These are phyloP conservation scores for Biancaea sappan DNA, from an alignment of 306 rosid species.

Conservation along the genomic window DNA sequence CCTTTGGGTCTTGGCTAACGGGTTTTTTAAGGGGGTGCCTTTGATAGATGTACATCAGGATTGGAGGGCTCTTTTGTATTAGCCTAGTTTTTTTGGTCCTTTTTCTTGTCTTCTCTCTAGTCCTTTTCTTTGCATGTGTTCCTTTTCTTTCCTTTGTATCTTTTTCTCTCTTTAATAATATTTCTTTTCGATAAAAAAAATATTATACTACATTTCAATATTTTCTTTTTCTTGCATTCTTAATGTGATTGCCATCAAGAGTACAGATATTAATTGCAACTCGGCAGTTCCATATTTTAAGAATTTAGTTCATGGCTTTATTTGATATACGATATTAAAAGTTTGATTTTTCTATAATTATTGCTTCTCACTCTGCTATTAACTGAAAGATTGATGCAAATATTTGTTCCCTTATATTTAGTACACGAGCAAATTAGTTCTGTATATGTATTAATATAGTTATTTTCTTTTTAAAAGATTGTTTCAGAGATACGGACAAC, in stretches of 20 bases:
- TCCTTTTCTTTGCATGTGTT: no score
- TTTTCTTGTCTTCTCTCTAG: no score
- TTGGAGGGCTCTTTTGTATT: no score
- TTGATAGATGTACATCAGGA: no score
- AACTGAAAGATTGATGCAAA: neutral
- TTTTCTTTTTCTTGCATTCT: constrained; percentile 8
- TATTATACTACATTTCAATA: neutral
- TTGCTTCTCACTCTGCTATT: neutral
- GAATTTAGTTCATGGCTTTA: no score
- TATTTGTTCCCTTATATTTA: constrained; percentile 12
- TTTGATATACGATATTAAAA: constrained; percentile 1
- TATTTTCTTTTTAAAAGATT: constrained; percentile 52
- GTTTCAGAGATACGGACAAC: constrained; percentile 85
- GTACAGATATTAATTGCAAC: neutral
- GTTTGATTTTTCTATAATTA: constrained; percentile 21
- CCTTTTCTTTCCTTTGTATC: no score
- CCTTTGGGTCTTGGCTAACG: no score
- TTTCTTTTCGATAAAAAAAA: no score
- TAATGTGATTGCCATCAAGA: neutral
- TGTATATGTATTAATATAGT: constrained; percentile 3
- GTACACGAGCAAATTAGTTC: constrained; percentile 5
- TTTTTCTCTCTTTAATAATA: no score
- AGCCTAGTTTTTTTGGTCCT: no score
- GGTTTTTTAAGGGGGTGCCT: no score
- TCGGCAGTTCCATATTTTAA: no score